phyloP scores from a whole-genome alignment of 352 stramenopile species.

The Pythium chondricola region DNA sequence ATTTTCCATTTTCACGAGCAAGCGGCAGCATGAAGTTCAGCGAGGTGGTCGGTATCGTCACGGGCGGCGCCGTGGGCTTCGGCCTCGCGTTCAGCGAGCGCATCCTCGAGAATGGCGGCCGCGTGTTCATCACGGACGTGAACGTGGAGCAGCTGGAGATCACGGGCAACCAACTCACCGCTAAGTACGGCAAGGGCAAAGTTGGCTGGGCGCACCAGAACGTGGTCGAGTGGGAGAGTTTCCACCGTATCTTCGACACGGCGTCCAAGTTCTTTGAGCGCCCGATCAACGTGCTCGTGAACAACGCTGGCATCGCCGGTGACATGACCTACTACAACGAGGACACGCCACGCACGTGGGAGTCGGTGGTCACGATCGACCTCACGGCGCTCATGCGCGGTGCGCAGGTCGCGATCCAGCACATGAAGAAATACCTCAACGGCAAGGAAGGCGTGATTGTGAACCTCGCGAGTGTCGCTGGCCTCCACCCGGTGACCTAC shows the following conservation, averaged over 20 bases:
- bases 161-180: slow-evolving; percentile 50
- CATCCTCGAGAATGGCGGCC: slow-evolving; percentile 42
- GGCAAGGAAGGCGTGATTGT: slow-evolving; percentile 61
- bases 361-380: slow-evolving; percentile 67
- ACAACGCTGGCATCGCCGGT: slow-evolving; percentile 73
- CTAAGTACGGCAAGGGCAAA: slow-evolving; percentile 39
- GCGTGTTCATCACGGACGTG: slow-evolving; percentile 75
- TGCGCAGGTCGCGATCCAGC: slow-evolving; percentile 48
- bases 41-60: slow-evolving; percentile 61
- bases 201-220: slow-evolving; percentile 66
- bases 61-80: slow-evolving; percentile 58
- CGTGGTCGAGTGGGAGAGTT: slow-evolving; percentile 59
- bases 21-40: slow-evolving; percentile 55
- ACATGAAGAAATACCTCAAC: slow-evolving; percentile 55
- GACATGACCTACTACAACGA: slow-evolving; percentile 43
- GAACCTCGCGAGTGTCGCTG: slow-evolving; percentile 66
- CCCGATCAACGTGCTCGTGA: slow-evolving; percentile 67
- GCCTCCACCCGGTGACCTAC: slow-evolving; percentile 43
- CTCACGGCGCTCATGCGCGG: slow-evolving; percentile 63
- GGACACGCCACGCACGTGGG: slow-evolving; percentile 35
- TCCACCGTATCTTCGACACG: slow-evolving; percentile 52
- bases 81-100: slow-evolving; percentile 55
- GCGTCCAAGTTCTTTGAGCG: slow-evolving; percentile 50
- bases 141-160: slow-evolving; percentile 51
- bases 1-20: slow-evolving; percentile 5